Evolutionary conservation across 768 basidiomycete species (phyloP).

Genomic region (Austroboletus eburneus): DNA sequence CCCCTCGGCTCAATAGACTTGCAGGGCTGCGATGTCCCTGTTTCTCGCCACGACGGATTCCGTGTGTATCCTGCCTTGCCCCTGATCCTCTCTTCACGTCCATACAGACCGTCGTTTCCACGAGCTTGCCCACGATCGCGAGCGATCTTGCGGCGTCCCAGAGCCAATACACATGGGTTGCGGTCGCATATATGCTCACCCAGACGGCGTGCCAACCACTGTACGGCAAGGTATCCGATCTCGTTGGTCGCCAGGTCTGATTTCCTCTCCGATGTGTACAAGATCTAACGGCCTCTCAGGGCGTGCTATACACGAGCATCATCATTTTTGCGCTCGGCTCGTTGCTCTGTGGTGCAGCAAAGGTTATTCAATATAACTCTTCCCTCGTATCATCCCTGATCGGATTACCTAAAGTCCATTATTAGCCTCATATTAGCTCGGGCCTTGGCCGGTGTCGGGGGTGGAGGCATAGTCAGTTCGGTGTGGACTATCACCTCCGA

Average conservation of each 20-base stretch:
- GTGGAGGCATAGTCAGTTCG: constrained; percentile 79
- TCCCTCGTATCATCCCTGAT: constrained; percentile 16
- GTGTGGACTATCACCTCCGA: constrained; percentile 88
- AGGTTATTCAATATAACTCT: constrained; percentile 40
- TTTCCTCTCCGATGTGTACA: constrained; percentile 4
- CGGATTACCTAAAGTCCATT: constrained; percentile 31
- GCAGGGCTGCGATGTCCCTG: constrained; percentile 70
- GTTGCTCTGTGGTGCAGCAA: constrained; percentile 70
- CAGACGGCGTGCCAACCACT: constrained; percentile 84
- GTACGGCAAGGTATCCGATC: constrained; percentile 76
- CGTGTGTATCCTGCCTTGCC: constrained; percentile 39
- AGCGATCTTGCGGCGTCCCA: constrained; percentile 63
- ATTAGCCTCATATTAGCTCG: constrained; percentile 67
- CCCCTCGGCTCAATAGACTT: constrained; percentile 12
- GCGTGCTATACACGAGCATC: constrained; percentile 69
- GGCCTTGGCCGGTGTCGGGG: constrained; percentile 71
- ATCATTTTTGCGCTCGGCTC: constrained; percentile 73
- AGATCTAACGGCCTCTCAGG: constrained; percentile 36
- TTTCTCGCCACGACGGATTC: constrained; percentile 87
- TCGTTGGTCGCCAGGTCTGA: constrained; percentile 72
- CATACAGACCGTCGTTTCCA: constrained; percentile 68
- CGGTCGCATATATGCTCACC: constrained; percentile 79
- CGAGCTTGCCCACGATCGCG: constrained; percentile 76
- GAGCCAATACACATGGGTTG: constrained; percentile 82
- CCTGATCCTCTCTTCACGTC: constrained; percentile 6